Percentiles rank a stretch among this genome's conserved stretches.
Evolutionary conservation across 441 rosid species (phyloP).

Genomic region (Gossypium gossypioides): DNA sequence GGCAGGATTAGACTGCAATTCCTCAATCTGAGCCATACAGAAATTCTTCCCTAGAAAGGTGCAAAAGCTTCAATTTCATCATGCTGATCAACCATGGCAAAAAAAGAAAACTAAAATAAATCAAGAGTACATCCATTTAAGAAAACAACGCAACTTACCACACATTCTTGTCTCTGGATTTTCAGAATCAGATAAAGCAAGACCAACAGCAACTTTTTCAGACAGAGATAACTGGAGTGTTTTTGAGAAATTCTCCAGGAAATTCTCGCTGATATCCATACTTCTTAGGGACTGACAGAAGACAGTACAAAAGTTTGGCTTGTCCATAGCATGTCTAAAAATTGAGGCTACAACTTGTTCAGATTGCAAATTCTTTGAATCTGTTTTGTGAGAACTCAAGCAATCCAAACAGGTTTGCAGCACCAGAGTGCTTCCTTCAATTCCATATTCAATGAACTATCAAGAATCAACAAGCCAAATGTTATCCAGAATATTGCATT

Average conservation of each 20-base stretch:
- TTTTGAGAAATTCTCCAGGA: conserved; percentile 44
- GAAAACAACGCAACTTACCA: conserved; percentile 32
- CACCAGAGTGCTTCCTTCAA: conserved; percentile 46
- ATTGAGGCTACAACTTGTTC: conserved; percentile 45
- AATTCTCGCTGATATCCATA: conserved; percentile 38
- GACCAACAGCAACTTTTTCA: conserved; percentile 65
- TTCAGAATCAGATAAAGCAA: conserved; percentile 64
- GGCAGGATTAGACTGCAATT: conserved; percentile 43
- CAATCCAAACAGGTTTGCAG: conserved; percentile 55
- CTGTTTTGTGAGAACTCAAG: conserved; percentile 40
- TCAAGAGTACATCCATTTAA: neutral
- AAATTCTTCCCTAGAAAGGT: conserved; percentile 56
- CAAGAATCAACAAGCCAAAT: neutral
- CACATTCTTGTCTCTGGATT: conserved; percentile 37
- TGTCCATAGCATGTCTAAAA: conserved; percentile 48
- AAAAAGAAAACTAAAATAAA: neutral
- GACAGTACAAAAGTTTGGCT: conserved; percentile 54
- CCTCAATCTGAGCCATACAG: conserved; percentile 58
- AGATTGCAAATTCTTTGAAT: conserved; percentile 31
- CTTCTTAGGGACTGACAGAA: conserved; percentile 51
- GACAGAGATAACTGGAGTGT: conserved; percentile 42
- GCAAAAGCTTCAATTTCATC: conserved; percentile 4
- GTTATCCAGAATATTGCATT: neutral
- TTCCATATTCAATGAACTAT: conserved; percentile 64
- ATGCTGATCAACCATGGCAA: neutral